These are phyloP conservation scores for Adenanthera pavonina DNA, from an alignment of 306 rosid species.

Conservation along the genomic window DNA sequence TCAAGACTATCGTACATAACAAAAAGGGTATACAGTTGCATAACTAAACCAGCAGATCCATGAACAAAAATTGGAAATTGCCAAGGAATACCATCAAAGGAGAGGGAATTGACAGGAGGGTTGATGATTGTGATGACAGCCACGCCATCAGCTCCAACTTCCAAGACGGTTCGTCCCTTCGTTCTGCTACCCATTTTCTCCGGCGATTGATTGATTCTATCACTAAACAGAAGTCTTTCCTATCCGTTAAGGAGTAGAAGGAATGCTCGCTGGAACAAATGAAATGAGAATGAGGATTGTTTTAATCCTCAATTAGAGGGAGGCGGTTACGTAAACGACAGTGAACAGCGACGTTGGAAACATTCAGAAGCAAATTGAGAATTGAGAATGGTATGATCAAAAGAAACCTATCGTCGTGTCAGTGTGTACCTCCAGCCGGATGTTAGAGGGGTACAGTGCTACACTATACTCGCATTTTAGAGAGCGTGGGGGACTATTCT, in stretches of 20 bases:
- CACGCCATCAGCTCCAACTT: slow-evolving; percentile 90
- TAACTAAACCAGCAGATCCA: not conserved
- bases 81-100: slow-evolving; percentile 70
- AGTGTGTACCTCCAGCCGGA: not conserved
- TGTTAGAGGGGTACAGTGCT: not conserved
- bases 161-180: slow-evolving; percentile 67
- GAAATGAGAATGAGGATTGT: not conserved
- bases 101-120: slow-evolving; percentile 97
- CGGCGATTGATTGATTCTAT: not conserved
- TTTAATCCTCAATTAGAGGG: not conserved
- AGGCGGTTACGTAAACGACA: slow-evolving; percentile 31
- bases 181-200: slow-evolving; percentile 55
- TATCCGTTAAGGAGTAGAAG: not conserved
- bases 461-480: not conserved
- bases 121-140: slow-evolving; percentile 88
- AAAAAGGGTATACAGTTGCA: not conserved
- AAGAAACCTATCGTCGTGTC: not conserved
- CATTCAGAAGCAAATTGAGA: slow-evolving; percentile 5
- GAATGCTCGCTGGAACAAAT: not conserved
- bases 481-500: not conserved
- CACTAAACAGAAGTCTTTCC: slow-evolving; percentile 4
- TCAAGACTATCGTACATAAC: not conserved
- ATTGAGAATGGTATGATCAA: not conserved
- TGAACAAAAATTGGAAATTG: not conserved
- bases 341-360: slow-evolving; percentile 4